Conservation (phyloP, 768 basidiomycete genomes). For the Termitomyces titanicus region DNA sequence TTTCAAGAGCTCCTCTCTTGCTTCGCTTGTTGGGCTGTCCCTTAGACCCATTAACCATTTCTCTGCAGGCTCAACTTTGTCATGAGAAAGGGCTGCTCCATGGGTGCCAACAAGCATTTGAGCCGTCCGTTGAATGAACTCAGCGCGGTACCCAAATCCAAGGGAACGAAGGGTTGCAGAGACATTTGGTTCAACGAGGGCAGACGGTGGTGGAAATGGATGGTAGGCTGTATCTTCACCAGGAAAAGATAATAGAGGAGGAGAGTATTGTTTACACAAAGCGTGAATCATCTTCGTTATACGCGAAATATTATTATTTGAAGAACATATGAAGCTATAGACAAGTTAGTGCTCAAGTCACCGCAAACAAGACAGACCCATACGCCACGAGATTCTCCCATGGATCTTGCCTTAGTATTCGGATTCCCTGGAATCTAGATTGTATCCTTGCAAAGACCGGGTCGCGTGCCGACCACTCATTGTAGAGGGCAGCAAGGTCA, state of each 20-base stretch:
- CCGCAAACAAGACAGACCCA: slow-evolving; percentile 27
- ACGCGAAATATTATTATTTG: slow-evolving; percentile 93
- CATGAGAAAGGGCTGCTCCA: slow-evolving; percentile 20
- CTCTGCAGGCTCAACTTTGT: slow-evolving; percentile 46
- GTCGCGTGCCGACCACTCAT: slow-evolving; percentile 72
- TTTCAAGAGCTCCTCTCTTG: slow-evolving; percentile 72
- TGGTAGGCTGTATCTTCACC: slow-evolving; percentile 50
- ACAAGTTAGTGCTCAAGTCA: background rate
- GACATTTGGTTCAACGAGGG: slow-evolving; percentile 55
- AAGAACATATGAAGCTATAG: slow-evolving; percentile 93
- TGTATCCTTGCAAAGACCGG: slow-evolving; percentile 65
- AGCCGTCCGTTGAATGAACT: slow-evolving; percentile 83
- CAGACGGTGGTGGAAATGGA: slow-evolving; percentile 81
- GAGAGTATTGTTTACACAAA: slow-evolving; percentile 75
- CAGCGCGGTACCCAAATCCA: slow-evolving; percentile 95
- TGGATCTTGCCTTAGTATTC: slow-evolving; percentile 89
- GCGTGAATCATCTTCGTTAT: slow-evolving; percentile 92
- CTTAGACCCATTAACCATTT: slow-evolving; percentile 59
- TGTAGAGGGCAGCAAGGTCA: slow-evolving; percentile 68
- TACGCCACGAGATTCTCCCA: slow-evolving; percentile 96
- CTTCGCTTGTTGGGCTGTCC: slow-evolving; percentile 43
- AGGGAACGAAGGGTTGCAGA: slow-evolving; percentile 66
- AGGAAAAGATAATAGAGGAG: slow-evolving; percentile 51
- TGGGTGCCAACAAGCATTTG: slow-evolving; percentile 67
- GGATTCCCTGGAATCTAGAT: slow-evolving; percentile 72